These are phyloP conservation scores for Fraxinus pennsylvanica DNA, from an alignment of 257 asterid genomes.

Conservation along the genomic window DNA sequence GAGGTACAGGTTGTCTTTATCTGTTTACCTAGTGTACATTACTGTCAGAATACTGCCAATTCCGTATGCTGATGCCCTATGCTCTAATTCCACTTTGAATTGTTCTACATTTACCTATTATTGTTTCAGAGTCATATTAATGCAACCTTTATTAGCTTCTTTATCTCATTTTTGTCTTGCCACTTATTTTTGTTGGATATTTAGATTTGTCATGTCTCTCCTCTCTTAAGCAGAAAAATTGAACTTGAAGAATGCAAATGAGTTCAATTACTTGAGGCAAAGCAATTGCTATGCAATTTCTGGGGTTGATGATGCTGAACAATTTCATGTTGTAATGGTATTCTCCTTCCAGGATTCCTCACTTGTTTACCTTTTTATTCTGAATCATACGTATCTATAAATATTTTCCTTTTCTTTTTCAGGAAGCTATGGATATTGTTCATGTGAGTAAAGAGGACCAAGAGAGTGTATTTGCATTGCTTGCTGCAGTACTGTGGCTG, in stretches of 20 bases:
- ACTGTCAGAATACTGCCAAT: constrained; percentile 10
- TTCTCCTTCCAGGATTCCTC: constrained; percentile 22
- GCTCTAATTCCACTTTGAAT: not conserved
- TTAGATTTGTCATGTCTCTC: constrained; percentile 13
- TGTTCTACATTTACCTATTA: not conserved
- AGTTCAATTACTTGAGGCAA: constrained; percentile 79
- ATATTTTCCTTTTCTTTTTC: constrained; percentile 28
- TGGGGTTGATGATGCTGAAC: constrained; percentile 95
- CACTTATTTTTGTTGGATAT: constrained; percentile 8
- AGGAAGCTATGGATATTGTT: constrained; percentile 97
- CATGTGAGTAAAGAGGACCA: constrained; percentile 88
- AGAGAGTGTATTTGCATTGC: constrained; percentile 90
- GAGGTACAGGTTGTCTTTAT: constrained; percentile 49
- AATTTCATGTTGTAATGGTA: constrained; percentile 77
- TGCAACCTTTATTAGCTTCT: not conserved
- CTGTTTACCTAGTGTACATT: constrained; percentile 3
- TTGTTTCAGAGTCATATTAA: constrained; percentile 14
- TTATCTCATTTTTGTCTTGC: constrained; percentile 1
- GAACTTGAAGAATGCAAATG: constrained; percentile 65
- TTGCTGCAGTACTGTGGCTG: constrained; percentile 96
- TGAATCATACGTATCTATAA: constrained; percentile 30
- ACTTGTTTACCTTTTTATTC: not conserved
- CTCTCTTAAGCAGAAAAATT: constrained; percentile 63
- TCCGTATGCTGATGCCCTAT: constrained; percentile 5
- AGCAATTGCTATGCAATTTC: constrained; percentile 77